Evolutionary conservation across 371 early-diverging fungal genomes (phyloP), one percentile per base, ranked within the genome.

Genomic region (Syncephalastrum racemosum): DNA sequence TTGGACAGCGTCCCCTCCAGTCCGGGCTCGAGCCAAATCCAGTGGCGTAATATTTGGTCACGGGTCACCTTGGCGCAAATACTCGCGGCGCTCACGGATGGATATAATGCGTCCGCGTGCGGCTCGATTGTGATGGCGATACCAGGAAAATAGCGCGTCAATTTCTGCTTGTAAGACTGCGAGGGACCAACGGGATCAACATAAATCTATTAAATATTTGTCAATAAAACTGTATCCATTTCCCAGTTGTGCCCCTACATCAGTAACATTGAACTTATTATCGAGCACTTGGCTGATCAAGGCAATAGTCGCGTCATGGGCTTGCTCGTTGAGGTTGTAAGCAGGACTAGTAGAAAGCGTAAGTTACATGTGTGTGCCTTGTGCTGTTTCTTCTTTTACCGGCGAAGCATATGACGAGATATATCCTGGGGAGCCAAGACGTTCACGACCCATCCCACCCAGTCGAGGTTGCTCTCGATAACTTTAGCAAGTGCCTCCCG

Each of bases 141-240:
- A 4, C 77, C 83, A 2, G 93, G 94, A 63, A 94, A 93, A 25
- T 83, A 58, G 2, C 67, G 67, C 39, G 76, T 65, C 12, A 99
- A 85, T 54, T 93, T 93, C 4, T 46, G 71, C 57, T 90, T 86
- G 69, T 98, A 98, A 16, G 85, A 74, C 36, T 79, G 84, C 0
- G 97, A 91, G 4, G 93, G 90, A 2, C 99, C 99, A 16, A 99
- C 96, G 0, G 99, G 97, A 78, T 99, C 99, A 4, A 99, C 88
- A 75, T 88, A 99, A 22, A 97, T 85, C 84, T 92, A 60, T 18
- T 31, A 15, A 42, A 23, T 46, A 46, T 20, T 25, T 54, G 18
- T 45, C 18, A 39, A 18, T 3, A n/a, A 23, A 3, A 39, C 23
- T 6, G 13, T 39, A 31, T 27, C 22, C 7, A 12, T 60, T 14